phyloP scores from a whole-genome alignment of 257 asterid genomes.

The Plantago elongata region DNA sequence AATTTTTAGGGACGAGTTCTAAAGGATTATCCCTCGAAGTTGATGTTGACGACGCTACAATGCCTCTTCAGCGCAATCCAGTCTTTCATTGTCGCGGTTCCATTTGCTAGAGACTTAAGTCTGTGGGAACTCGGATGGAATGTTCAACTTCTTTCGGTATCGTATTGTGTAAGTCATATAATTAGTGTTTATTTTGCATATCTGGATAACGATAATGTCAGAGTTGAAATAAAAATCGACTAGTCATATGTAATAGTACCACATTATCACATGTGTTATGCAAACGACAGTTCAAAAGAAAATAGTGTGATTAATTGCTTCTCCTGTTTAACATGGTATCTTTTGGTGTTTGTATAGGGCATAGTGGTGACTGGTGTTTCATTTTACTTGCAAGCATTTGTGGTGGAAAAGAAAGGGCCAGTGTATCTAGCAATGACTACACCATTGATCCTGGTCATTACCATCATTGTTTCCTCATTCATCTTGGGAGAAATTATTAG shows the following conservation, averaged over 20 bases:
- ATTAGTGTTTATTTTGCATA: background rate
- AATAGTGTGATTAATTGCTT: too few relatives aligned
- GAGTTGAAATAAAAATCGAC: too few relatives aligned
- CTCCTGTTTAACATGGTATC: background rate
- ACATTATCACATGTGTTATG: too few relatives aligned
- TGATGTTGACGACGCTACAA: constrained; percentile 56
- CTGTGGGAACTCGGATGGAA: constrained; percentile 76
- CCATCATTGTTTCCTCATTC: constrained; percentile 54
- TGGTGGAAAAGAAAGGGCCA: constrained; percentile 84
- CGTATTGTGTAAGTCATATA: constrained; percentile 58
- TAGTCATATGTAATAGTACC: too few relatives aligned
- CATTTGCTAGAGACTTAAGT: constrained; percentile 49
- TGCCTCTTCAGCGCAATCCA: constrained; percentile 67
- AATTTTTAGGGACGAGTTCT: constrained; percentile 42
- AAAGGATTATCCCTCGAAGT: constrained; percentile 69
- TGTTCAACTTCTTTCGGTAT: constrained; percentile 49
- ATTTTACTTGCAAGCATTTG: constrained; percentile 83
- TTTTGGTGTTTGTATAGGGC: constrained; percentile 40
- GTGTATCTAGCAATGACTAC: constrained; percentile 71
- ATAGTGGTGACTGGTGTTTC: constrained; percentile 72
- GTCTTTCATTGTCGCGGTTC: constrained; percentile 53
- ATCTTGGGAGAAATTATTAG: constrained; percentile 58
- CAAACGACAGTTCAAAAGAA: too few relatives aligned
- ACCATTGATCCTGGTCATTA: constrained; percentile 52
- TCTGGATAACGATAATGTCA: too few relatives aligned